Base-by-base conservation (phyloP, 352 stramenopile genomes). In the Albugo candida region DNA sequence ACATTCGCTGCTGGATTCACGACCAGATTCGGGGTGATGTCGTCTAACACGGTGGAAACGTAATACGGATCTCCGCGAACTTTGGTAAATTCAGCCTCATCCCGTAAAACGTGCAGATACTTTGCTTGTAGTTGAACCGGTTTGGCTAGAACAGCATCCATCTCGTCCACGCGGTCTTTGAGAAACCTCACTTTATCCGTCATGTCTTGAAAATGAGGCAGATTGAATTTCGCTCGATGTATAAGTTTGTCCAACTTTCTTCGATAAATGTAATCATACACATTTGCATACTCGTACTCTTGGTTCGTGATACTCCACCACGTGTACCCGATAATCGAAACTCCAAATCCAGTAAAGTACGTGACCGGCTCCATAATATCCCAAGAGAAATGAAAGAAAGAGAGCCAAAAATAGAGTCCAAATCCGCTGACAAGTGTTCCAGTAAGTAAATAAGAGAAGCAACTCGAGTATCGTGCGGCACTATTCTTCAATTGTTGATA, bases 291-390 rank as follows among this genome's bases (percentile, higher is more conserved):
- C 58, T 87, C 76, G 59, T 89, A 89, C 63, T 92, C 76, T 45
- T 76, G 70, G 58, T 83, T 85, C 20, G 76, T 87, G 41, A 81
- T 35, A 39, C 70, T 86, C 79, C 79, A 92, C 79, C 76, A 89
- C 42, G 65, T 54, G 56, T 87, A 89, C 13, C 69, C 68, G 14
- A 88, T 48, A 45, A 92, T 69, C 17, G 62, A 79, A 44, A 85
- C 63, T 27, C 71, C 76, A 48, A 86, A 87, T 24, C 77, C 79
- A 11, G 74, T 88, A 50, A 89, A 87, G 60, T 92, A 92, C 53
- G 76, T 92, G 53, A 92, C 76, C 0, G 79, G 79, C 53, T 92
- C 79, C 79, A 92, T 92, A 48, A 89, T 92, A 52, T 89, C 76
- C 79, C 76, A 92, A 42, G 76, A 88, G 47, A 88, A 86, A 56